Evolutionary conservation across 2,329 filamentous ascomycete genomes (phyloP).

Genomic region (Colletotrichum tabaci): DNA sequence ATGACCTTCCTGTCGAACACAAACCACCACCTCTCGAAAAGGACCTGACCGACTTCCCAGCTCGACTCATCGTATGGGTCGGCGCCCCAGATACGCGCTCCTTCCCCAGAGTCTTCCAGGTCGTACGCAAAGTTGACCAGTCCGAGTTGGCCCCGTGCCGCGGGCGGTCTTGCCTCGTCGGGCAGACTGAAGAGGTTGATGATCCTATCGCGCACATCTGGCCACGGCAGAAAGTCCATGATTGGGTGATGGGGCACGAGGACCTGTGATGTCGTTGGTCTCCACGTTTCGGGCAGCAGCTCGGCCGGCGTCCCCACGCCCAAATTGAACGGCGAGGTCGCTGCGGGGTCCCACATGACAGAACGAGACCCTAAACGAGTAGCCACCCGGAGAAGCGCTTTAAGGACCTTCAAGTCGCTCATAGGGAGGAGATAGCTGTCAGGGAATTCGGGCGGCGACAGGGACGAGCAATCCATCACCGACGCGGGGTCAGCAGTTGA

Average conservation of each 20-base stretch:
- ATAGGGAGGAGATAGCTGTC: conserved; percentile 66
- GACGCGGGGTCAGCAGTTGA: conserved; percentile 39
- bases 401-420: conserved; percentile 64
- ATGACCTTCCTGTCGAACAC: conserved; percentile 68
- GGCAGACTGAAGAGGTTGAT: conserved; percentile 68
- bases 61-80: conserved; percentile 63
- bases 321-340: conserved; percentile 62
- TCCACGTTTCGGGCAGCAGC: conserved; percentile 63
- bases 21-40: conserved; percentile 75
- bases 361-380: conserved; percentile 59
- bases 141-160: conserved; percentile 61
- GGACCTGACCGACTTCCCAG: conserved; percentile 72
- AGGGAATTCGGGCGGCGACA: conserved; percentile 49
- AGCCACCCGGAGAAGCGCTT: conserved; percentile 63
- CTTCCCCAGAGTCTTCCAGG: conserved; percentile 69
- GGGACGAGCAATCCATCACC: conserved; percentile 14
- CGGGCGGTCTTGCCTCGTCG: conserved; percentile 61
- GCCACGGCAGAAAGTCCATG: conserved; percentile 72
- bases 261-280: conserved; percentile 65
- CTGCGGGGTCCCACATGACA: conserved; percentile 62
- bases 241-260: conserved; percentile 69
- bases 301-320: conserved; percentile 49
- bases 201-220: conserved; percentile 65
- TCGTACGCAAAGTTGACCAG: conserved; percentile 69
- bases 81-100: conserved; percentile 63